These are phyloP conservation scores for Entomortierella beljakovae DNA, from an alignment of 192 early-diverging fungal species.

Conservation along the genomic window DNA sequence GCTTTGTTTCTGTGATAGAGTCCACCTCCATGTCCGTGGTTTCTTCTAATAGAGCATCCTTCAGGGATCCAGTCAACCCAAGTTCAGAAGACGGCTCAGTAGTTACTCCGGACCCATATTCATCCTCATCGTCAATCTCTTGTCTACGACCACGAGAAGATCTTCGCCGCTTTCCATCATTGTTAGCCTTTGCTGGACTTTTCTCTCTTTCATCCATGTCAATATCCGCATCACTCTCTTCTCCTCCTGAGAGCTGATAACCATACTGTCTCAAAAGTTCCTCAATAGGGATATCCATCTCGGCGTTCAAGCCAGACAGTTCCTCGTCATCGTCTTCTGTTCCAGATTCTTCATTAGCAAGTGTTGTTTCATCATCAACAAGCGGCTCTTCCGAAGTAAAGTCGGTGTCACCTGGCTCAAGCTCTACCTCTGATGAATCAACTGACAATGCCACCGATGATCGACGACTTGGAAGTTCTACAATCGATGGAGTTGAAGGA, in stretches of 20 bases:
- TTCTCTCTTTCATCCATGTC: conserved; percentile 32
- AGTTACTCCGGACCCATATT: not conserved
- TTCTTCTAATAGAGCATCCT: conserved; percentile 20
- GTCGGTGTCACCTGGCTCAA: conserved; percentile 44
- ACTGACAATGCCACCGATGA: conserved; percentile 26
- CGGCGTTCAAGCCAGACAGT: conserved; percentile 64
- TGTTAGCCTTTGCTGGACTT: not conserved
- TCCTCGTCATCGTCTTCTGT: conserved; percentile 62
- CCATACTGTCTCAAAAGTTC: conserved; percentile 66
- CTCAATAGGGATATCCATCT: conserved; percentile 74
- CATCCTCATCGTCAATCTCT: not conserved
- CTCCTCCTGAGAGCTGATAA: conserved; percentile 39
- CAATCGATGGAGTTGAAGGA: conserved; percentile 13
- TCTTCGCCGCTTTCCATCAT: not conserved
- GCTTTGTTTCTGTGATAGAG: conserved; percentile 20
- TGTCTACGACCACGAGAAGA: not conserved
- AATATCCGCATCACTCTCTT: conserved; percentile 36
- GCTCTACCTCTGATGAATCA: conserved; percentile 29
- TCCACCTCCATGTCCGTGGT: conserved; percentile 39
- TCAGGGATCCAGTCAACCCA: conserved; percentile 1
- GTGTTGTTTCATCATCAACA: conserved; percentile 51
- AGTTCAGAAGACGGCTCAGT: conserved; percentile 7
- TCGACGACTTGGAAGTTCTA: conserved; percentile 30
- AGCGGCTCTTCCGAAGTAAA: conserved; percentile 23
- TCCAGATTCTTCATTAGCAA: conserved; percentile 39